Evolutionary conservation across 192 early-diverging fungal genomes (phyloP).

Genomic region (Piromyces finnis): DNA sequence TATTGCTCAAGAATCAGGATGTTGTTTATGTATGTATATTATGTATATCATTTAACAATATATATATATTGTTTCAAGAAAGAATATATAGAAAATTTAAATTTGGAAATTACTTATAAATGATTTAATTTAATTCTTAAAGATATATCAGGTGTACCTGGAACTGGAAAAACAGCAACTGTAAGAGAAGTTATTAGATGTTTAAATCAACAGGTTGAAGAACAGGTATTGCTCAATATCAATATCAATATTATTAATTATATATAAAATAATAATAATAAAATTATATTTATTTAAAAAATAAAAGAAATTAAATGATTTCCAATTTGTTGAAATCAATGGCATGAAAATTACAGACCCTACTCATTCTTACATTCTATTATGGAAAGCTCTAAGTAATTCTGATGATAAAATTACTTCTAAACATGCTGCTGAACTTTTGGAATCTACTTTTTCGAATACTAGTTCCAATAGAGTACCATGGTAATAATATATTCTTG

Average conservation of each 20-base stretch:
- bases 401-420: slow-evolving; percentile 32
- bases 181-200: slow-evolving; percentile 64
- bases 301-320: slow-evolving; percentile 37
- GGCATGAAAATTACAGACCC: slow-evolving; percentile 95
- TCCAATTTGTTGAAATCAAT: slow-evolving; percentile 89
- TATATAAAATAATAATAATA: too few relatives aligned
- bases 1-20: slow-evolving; percentile 63
- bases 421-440: slow-evolving; percentile 55
- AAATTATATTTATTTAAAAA: not conserved
- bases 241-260: too few relatives aligned
- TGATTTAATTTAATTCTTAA: too few relatives aligned
- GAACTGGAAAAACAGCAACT: slow-evolving; percentile 95
- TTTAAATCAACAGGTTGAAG: slow-evolving; percentile 34
- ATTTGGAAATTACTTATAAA: too few relatives aligned
- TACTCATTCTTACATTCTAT: slow-evolving; percentile 57
- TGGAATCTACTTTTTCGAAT: slow-evolving; percentile 19
- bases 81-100: too few relatives aligned
- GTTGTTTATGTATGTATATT: slow-evolving; percentile 83
- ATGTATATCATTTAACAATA: too few relatives aligned
- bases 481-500: slow-evolving; percentile 6
- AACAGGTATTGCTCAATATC: too few relatives aligned
- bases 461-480: slow-evolving; percentile 17
- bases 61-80: too few relatives aligned
- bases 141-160: slow-evolving; percentile 91
- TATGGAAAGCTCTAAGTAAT: slow-evolving; percentile 59